Percentiles rank a stretch among this genome's conserved stretches.
Conservation (phyloP, 2,329 filamentous ascomycete species). For the Arthrobotrys entomopaga region DNA sequence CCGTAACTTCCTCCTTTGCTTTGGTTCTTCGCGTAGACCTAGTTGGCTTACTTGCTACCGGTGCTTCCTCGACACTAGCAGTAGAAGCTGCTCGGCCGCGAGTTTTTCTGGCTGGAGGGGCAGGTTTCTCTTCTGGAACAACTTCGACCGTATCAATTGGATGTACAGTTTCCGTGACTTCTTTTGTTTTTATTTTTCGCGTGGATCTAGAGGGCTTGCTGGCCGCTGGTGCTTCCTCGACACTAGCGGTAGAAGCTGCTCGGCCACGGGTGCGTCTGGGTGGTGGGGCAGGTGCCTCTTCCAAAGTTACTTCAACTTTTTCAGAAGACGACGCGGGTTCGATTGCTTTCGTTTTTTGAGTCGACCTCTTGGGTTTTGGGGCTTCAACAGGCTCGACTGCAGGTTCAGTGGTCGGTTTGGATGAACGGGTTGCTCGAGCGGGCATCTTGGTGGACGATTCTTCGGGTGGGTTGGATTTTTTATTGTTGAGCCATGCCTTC, state of each 20-base stretch:
- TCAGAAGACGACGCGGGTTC: not conserved
- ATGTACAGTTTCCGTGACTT: too few relatives aligned
- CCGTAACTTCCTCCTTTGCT: not conserved
- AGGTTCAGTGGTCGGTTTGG: not conserved
- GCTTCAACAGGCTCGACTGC: not conserved
- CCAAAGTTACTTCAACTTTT: not conserved
- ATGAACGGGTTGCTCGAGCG: not conserved
- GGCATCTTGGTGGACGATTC: not conserved
- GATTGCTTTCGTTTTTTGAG: constrained; percentile 3
- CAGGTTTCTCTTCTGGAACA: not conserved
- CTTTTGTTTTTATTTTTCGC: not conserved
- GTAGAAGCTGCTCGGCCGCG: constrained; percentile 9
- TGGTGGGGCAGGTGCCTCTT: constrained; percentile 1
- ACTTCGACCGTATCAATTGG: too few relatives aligned
- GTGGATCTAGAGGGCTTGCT: constrained; percentile 10
- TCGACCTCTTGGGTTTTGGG: constrained; percentile 6
- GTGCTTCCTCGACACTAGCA: constrained; percentile 17
- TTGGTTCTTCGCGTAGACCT: not conserved
- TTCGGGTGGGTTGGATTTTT: not conserved
- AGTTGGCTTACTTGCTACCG: constrained; percentile 1
- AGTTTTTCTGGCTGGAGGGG: not conserved
- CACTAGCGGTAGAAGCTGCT: constrained; percentile 14
- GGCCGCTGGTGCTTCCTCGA: constrained; percentile 5
- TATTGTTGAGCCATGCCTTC: constrained; percentile 1
- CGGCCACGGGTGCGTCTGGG: not conserved